phyloP scores from a whole-genome alignment of 371 early-diverging fungal species.

The Mortierella sp. region DNA sequence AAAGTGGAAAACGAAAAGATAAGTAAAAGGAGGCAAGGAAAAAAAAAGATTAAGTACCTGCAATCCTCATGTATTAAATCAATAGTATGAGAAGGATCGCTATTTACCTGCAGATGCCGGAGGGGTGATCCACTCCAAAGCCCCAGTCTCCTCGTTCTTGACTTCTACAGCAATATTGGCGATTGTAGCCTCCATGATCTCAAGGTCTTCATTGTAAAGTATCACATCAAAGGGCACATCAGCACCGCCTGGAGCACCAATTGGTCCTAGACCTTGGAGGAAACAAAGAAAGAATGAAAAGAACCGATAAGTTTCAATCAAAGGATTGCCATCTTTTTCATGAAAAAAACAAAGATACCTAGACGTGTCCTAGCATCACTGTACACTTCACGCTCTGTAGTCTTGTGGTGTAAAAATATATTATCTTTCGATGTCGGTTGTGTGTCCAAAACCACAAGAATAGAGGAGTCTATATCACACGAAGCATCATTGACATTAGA shows the following conservation, averaged over 20 bases:
- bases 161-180: conserved; percentile 68
- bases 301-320: too few relatives aligned
- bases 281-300: background rate
- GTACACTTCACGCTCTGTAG: conserved; percentile 66
- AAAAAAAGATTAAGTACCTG: background rate
- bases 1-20: background rate
- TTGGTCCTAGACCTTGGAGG: conserved; percentile 29
- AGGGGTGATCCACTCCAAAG: conserved; percentile 64
- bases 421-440: conserved; percentile 55
- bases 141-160: conserved; percentile 22
- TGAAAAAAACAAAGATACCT: too few relatives aligned
- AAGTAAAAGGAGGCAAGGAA: background rate
- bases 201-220: conserved; percentile 59
- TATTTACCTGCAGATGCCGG: conserved; percentile 58
- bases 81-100: too few relatives aligned
- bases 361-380: conserved; percentile 60
- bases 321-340: background rate
- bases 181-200: conserved; percentile 71
- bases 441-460: conserved; percentile 57
- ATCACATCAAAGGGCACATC: conserved; percentile 66
- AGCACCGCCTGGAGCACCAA: conserved; percentile 6
- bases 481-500: too few relatives aligned
- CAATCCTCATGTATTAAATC: background rate
- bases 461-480: conserved; percentile 21
- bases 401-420: conserved; percentile 65